Percentiles rank a stretch among this genome's conserved stretches.
These are phyloP conservation scores for Scheffersomyces ergatensis DNA, from an alignment of 805 yeast genomes.

Conservation along the genomic window DNA sequence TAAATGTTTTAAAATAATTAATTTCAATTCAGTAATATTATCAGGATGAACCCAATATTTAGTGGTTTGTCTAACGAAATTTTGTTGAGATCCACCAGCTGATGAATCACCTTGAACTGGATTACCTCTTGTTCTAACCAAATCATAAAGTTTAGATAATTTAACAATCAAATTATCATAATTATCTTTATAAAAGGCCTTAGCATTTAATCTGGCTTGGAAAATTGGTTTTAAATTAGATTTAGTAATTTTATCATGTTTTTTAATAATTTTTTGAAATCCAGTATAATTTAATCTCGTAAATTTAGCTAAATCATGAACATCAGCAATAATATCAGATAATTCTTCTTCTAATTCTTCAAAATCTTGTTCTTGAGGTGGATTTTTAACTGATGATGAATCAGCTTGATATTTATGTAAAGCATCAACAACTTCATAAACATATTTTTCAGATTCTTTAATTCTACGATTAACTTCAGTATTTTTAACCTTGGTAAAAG, in stretches of 20 bases:
- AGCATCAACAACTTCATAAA: constrained; percentile 59
- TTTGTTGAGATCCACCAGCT: constrained; percentile 98
- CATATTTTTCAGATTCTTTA: constrained; percentile 74
- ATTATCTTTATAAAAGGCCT: constrained; percentile 94
- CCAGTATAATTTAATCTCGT: constrained; percentile 94
- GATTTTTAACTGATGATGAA: constrained; percentile 21
- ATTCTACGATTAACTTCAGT: constrained; percentile 84
- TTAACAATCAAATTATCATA: constrained; percentile 87
- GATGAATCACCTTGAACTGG: constrained; percentile 93
- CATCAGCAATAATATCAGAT: constrained; percentile 88
- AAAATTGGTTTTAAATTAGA: constrained; percentile 81
- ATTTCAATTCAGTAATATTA: constrained; percentile 92
- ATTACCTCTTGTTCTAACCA: constrained; percentile 93
- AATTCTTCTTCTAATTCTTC: constrained; percentile 44
- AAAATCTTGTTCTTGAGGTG: constrained; percentile 41
- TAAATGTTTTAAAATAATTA: constrained; percentile 87
- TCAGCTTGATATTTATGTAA: constrained; percentile 17
- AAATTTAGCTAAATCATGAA: constrained; percentile 93
- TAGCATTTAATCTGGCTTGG: constrained; percentile 87
- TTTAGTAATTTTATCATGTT: constrained; percentile 87
- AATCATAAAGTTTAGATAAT: constrained; percentile 82
- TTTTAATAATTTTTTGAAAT: constrained; percentile 92
- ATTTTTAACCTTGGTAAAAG: constrained; percentile 84
- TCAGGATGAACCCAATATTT: constrained; percentile 99
- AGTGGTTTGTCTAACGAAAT: constrained; percentile 97